These are phyloP conservation scores for Isoetes engelmannii DNA, from an alignment of 83 land plant species.

Conservation along the genomic window DNA sequence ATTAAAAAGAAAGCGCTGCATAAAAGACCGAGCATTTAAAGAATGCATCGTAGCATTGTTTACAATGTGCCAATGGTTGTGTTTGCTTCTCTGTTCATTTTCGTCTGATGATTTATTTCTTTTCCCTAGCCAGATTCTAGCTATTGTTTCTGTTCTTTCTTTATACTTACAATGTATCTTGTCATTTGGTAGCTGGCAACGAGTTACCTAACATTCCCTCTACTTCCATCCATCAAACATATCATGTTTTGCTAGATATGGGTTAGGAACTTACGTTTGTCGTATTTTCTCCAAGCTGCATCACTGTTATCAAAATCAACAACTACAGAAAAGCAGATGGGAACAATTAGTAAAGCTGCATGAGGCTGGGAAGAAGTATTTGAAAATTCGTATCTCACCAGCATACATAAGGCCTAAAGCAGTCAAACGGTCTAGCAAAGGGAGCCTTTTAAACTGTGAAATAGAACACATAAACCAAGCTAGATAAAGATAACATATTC, in stretches of 20 bases:
- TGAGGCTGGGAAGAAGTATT: too few species aligned
- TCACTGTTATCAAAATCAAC: conserved; percentile 92
- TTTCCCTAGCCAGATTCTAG: too few species aligned
- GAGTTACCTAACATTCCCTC: too few species aligned
- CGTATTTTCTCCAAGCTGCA: conserved; percentile 75
- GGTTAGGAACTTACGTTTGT: conserved; percentile 43
- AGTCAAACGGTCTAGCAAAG: conserved; percentile 60
- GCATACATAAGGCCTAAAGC: conserved; percentile 70
- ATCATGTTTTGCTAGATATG: not conserved
- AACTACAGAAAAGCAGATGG: conserved; percentile 30
- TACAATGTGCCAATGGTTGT: too few species aligned
- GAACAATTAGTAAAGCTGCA: too few species aligned
- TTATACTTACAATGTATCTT: too few species aligned
- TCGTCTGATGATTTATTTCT: too few species aligned
- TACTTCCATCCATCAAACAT: too few species aligned
- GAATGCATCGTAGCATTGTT: too few species aligned
- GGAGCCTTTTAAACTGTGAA: conserved; percentile 53
- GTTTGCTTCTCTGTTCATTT: too few species aligned
- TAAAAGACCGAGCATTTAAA: not conserved
- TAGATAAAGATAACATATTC: not conserved
- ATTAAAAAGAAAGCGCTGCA: not conserved
- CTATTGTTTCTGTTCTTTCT: too few species aligned
- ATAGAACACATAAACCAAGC: not conserved
- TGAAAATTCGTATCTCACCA: conserved; percentile 27
- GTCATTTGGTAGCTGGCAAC: too few species aligned